Conservation (phyloP, 2,329 filamentous ascomycete genomes). For the Aspergillus udagawae region DNA sequence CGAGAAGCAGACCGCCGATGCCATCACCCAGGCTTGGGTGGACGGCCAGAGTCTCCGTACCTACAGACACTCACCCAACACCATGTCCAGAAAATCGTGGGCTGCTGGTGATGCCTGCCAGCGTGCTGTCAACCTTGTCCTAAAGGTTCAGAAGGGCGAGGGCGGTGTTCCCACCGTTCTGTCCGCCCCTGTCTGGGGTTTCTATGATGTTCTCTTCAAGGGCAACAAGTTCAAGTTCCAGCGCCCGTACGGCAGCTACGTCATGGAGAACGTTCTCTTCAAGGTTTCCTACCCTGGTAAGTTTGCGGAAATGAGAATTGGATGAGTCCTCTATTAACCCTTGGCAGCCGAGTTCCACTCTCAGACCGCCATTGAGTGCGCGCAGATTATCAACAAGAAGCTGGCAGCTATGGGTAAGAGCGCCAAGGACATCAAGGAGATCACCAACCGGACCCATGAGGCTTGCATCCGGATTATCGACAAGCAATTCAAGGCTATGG, state of each 20-base stretch:
- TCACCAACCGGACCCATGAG: constrained; percentile 96
- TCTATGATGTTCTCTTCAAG: constrained; percentile 98
- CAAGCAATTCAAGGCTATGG: constrained; percentile 99
- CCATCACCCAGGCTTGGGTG: constrained; percentile 94
- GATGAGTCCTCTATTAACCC: background rate
- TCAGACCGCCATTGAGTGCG: constrained; percentile 94
- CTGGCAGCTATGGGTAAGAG: constrained; percentile 83
- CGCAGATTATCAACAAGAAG: constrained; percentile 79
- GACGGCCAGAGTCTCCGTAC: constrained; percentile 95
- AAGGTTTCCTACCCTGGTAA: constrained; percentile 96
- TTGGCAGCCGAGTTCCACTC: constrained; percentile 86
- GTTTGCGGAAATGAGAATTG: constrained; percentile 20
- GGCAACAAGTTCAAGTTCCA: constrained; percentile 96
- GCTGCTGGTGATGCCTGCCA: constrained; percentile 97
- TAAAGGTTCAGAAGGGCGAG: constrained; percentile 91
- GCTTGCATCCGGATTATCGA: constrained; percentile 98
- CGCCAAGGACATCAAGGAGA: constrained; percentile 85
- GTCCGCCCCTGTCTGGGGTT: constrained; percentile 90
- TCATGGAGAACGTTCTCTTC: constrained; percentile 99
- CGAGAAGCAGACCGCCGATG: constrained; percentile 89
- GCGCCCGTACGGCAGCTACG: constrained; percentile 92
- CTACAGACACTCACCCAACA: constrained; percentile 96
- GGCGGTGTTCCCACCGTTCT: constrained; percentile 87
- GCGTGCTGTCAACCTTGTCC: constrained; percentile 82
- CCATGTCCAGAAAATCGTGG: constrained; percentile 99